Conservation (phyloP, 352 stramenopile genomes). For the Phytophthora melonis region DNA sequence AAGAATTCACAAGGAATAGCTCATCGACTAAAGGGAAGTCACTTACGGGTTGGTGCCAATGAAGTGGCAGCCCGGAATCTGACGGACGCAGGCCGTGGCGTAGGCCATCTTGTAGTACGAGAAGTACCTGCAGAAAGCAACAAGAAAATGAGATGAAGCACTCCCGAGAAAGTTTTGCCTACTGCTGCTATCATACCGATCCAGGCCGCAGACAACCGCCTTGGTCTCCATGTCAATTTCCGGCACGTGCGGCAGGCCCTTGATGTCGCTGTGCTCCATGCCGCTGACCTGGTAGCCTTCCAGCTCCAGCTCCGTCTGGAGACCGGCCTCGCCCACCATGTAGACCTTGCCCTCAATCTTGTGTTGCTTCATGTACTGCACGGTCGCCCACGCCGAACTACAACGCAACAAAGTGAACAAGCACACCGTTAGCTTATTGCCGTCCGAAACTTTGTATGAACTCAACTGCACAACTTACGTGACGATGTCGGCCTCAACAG, state of each 20-base stretch:
- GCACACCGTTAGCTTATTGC: neutral
- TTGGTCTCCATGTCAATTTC: constrained; percentile 74
- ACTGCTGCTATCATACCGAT: constrained; percentile 49
- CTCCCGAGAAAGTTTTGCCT: neutral
- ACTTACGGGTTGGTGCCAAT: constrained; percentile 86
- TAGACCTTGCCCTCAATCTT: constrained; percentile 86
- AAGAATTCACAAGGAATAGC: neutral
- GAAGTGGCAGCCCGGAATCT: constrained; percentile 82
- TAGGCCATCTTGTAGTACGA: constrained; percentile 91
- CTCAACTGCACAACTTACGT: constrained; percentile 53
- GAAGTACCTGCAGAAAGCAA: constrained; percentile 54
- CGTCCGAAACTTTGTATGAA: neutral
- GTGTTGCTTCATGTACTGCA: constrained; percentile 82
- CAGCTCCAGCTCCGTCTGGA: constrained; percentile 70
- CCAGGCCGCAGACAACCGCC: constrained; percentile 84
- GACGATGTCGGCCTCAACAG: constrained; percentile 78
- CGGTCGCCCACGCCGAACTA: constrained; percentile 86
- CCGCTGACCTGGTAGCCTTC: constrained; percentile 79
- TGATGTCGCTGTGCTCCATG: constrained; percentile 72
- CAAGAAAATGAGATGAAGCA: neutral
- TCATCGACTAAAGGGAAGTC: neutral
- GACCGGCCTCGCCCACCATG: constrained; percentile 79
- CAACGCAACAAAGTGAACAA: constrained; percentile 11
- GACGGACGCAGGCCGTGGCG: constrained; percentile 71
- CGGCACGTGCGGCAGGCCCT: constrained; percentile 75